Conservation (phyloP, 805 yeast genomes). For the Saturnispora silvae region DNA sequence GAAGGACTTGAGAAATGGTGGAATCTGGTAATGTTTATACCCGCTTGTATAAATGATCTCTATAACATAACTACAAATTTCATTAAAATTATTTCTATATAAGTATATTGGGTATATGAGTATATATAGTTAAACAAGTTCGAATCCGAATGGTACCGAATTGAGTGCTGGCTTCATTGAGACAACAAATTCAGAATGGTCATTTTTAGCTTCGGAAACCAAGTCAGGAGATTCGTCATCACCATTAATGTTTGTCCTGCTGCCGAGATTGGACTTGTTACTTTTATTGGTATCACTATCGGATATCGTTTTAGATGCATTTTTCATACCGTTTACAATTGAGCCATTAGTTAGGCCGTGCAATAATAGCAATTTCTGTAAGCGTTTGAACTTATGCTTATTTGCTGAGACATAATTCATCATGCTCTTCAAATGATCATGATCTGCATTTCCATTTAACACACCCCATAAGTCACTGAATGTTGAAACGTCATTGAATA, state of each 20-base stretch:
- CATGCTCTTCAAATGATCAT: slow-evolving; percentile 3
- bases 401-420: slow-evolving; percentile 1
- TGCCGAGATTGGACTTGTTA: neutral
- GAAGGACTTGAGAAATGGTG: slow-evolving; percentile 21
- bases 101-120: no score
- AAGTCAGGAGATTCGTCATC: no score
- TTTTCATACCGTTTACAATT: slow-evolving; percentile 8
- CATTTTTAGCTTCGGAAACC: no score
- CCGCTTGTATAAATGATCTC: neutral
- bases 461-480: slow-evolving; percentile 17
- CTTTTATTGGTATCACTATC: neutral
- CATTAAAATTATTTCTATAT: no score
- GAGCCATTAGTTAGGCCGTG: slow-evolving; percentile 21
- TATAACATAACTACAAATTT: no score
- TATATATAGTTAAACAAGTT: no score
- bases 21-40: slow-evolving; percentile 20
- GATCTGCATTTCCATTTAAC: slow-evolving; percentile 6
- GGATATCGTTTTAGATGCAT: slow-evolving; percentile 2
- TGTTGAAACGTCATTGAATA: slow-evolving; percentile 23
- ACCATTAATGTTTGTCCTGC: no score
- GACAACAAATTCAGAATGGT: no score
- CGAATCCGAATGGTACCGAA: no score
- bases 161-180: no score
- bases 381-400: slow-evolving; percentile 6
- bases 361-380: slow-evolving; percentile 20